Evolutionary conservation across 2,329 filamentous ascomycete genomes (phyloP), one percentile per base, ranked within the genome.

Genomic region (Bipolaris sorokiniana): DNA sequence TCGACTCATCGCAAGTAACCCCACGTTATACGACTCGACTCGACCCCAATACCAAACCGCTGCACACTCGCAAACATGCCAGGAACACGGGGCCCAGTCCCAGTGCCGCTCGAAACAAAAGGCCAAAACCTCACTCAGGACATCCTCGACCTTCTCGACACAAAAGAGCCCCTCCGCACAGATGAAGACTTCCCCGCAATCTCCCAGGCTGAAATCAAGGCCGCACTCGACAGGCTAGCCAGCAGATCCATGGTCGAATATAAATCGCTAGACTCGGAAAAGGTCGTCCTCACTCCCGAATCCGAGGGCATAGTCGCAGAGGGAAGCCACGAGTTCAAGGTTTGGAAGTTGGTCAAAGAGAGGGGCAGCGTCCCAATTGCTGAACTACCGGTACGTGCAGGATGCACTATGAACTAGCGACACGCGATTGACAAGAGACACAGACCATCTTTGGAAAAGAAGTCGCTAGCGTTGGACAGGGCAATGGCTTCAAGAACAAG

Each of bases 241-340:
- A 95, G 91, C 57, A 86, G 94, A 68, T 88, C 88, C 48, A 97
- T 97, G 92, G 83, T 98, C 62, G 82, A 84, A 64, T 97, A 97
- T 78, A 87, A 96, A 68, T 89, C 90, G 45, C 84, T 92, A 59
- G 92, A 97, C 66, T 83, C 84, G 50, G 91, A 97, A 74, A 87
- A 93, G 71, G 85, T 89, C 13, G 70, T 88, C 34, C 81, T 98
- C 31, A 95, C 96, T 58, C 79, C 85, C 64, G 92, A 94, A 72
- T 93, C 92, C 20, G 82, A 97, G 76, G 90, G 90, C 64, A 89
- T 98, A 51, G 75, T 74, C 20, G 76, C 78, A 47, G 74, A 81
- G 45, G 81, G 81, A 9, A 81, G 79, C 56, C 81, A 82, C 60
- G 81, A 83, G 70, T 81, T 74, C 71, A 81, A 79, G 62, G 80